Percentiles rank a stretch among this genome's conserved stretches.
Evolutionary conservation across 805 yeast genomes (phyloP).

Genomic region (Teunomyces tritomae): DNA sequence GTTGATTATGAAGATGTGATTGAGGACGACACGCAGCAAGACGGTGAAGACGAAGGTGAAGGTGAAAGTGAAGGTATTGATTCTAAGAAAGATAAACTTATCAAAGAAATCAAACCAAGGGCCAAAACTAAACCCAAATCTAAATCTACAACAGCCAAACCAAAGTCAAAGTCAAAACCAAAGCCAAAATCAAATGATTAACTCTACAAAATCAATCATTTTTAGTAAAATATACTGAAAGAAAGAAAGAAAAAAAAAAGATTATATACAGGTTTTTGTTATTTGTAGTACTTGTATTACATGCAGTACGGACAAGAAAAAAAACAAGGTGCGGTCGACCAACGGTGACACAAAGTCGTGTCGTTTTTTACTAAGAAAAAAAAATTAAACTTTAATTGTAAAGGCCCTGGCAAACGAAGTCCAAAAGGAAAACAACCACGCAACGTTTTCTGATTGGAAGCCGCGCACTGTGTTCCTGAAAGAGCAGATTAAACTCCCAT

Average conservation of each 20-base stretch:
- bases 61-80: conserved; percentile 48
- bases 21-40: conserved; percentile 35
- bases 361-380: neutral
- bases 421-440: neutral
- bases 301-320: too few relatives aligned
- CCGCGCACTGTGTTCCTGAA: neutral
- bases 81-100: conserved; percentile 59
- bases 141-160: neutral
- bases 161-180: conserved; percentile 23
- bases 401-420: neutral
- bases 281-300: too few relatives aligned
- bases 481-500: neutral
- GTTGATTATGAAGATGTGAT: conserved; percentile 76
- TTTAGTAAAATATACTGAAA: too few relatives aligned
- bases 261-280: too few relatives aligned
- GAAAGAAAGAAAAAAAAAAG: too few relatives aligned
- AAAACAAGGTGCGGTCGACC: neutral
- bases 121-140: conserved; percentile 24
- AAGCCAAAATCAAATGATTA: neutral
- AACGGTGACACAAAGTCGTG: neutral
- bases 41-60: conserved; percentile 44
- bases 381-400: neutral
- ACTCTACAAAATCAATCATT: too few relatives aligned
- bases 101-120: conserved; percentile 38
- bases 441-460: neutral